Conservation (phyloP, 75 land plant genomes). For the Ceratopteris richardii region DNA sequence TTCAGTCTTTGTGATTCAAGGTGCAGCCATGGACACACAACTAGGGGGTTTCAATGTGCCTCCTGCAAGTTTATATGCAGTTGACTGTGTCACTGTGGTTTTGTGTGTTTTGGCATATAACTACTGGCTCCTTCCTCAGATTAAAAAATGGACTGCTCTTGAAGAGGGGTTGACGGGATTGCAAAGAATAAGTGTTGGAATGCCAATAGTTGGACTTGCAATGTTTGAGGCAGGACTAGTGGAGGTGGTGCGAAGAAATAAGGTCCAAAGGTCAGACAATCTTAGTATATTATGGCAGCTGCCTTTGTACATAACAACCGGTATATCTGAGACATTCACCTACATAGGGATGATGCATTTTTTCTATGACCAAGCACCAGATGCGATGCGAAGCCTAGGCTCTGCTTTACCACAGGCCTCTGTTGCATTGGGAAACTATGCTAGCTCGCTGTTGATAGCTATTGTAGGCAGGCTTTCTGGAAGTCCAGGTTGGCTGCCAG, state of each 20-base stretch:
- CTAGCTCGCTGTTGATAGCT: constrained; percentile 40
- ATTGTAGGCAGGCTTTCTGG: constrained; percentile 27
- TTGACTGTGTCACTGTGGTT: constrained; percentile 40
- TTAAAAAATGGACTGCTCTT: neutral
- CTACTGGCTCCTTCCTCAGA: constrained; percentile 12
- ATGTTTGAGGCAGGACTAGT: too few species aligned
- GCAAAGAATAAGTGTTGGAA: too few species aligned
- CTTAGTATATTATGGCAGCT: constrained; percentile 1
- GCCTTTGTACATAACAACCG: neutral
- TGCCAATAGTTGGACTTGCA: too few species aligned
- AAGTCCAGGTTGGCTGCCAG: constrained; percentile 48
- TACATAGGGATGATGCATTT: neutral
- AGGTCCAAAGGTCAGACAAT: too few species aligned
- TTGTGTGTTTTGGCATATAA: too few species aligned
- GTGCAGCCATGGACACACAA: constrained; percentile 55
- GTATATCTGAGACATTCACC: constrained; percentile 6
- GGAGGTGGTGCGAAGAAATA: too few species aligned
- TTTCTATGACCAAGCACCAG: constrained; percentile 13
- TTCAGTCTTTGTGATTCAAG: constrained; percentile 78
- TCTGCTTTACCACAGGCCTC: constrained; percentile 51
- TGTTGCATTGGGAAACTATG: constrained; percentile 51
- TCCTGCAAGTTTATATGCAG: constrained; percentile 48
- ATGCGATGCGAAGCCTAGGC: constrained; percentile 5
- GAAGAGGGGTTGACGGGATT: constrained; percentile 10
- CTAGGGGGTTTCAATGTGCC: constrained; percentile 66